A percentile compares a stretch with the other conserved stretches of the same genome.
phyloP scores from a whole-genome alignment of 2,329 filamentous ascomycete genomes.

The Chaetomiaceae sp. region DNA sequence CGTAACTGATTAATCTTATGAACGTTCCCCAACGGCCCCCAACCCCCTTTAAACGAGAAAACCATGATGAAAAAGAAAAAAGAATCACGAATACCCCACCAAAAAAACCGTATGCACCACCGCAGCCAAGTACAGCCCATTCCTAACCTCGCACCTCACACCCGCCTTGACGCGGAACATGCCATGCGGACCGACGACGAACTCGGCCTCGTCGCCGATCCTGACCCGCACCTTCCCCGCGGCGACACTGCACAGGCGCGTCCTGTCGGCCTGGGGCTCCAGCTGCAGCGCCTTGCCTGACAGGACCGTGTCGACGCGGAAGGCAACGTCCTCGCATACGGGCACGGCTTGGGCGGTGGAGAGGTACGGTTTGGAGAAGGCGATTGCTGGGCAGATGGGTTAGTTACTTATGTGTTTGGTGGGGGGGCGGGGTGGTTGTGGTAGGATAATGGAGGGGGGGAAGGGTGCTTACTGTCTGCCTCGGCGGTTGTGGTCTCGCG shows the following conservation, averaged over 20 bases:
- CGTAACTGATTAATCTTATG: too few relatives aligned
- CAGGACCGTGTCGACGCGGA: slow-evolving; percentile 29
- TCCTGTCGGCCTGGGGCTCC: slow-evolving; percentile 17
- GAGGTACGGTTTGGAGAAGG: slow-evolving; percentile 34
- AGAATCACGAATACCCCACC: background rate
- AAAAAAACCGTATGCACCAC: slow-evolving; percentile 26
- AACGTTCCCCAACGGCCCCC: too few relatives aligned
- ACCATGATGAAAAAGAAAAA: too few relatives aligned
- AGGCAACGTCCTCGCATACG: slow-evolving; percentile 27
- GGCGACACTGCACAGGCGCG: slow-evolving; percentile 29
- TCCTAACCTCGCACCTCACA: slow-evolving; percentile 21
- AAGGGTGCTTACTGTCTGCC: slow-evolving; percentile 21
- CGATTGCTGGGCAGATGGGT: slow-evolving; percentile 25
- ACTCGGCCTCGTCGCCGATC: slow-evolving; percentile 24
- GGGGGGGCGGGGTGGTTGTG: too few relatives aligned
- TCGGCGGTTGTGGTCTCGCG: slow-evolving; percentile 8
- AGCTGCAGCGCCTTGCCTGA: slow-evolving; percentile 24
- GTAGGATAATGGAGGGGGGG: background rate
- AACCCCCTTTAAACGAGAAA: too few relatives aligned
- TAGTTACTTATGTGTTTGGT: too few relatives aligned
- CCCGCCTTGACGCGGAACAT: slow-evolving; percentile 27
- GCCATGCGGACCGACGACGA: slow-evolving; percentile 28
- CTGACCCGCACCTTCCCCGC: slow-evolving; percentile 30
- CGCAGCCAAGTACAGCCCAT: slow-evolving; percentile 26
- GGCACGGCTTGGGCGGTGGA: slow-evolving; percentile 23